Conservation (phyloP, 2,329 filamentous ascomycete genomes). For the Sporothrix luriei region DNA sequence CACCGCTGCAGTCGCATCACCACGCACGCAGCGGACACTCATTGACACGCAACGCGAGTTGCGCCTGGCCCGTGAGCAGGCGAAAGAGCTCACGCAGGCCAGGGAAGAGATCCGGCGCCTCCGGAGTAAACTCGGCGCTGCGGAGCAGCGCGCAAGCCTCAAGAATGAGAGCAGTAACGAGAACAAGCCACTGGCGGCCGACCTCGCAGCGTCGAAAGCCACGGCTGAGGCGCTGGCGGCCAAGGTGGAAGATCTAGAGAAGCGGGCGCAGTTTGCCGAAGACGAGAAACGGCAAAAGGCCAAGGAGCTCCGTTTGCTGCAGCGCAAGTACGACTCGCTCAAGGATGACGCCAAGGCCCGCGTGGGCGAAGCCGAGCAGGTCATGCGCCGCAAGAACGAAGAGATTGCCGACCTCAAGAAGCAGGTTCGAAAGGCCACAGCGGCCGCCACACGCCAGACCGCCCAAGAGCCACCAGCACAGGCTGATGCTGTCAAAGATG, state of each 20-base stretch:
- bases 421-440: constrained; percentile 36
- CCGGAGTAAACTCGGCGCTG: constrained; percentile 53
- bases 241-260: constrained; percentile 41
- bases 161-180: constrained; percentile 47
- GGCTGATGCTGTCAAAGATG: not conserved
- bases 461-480: not conserved
- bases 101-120: constrained; percentile 57
- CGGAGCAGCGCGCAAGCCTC: constrained; percentile 50
- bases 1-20: constrained; percentile 46
- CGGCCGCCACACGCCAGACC: not conserved
- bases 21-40: constrained; percentile 55
- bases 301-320: constrained; percentile 55
- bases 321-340: constrained; percentile 53
- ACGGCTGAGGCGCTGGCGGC: constrained; percentile 39
- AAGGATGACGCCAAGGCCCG: constrained; percentile 57
- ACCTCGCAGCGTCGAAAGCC: constrained; percentile 39
- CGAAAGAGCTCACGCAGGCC: constrained; percentile 55
- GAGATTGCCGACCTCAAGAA: constrained; percentile 61
- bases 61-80: constrained; percentile 56
- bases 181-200: constrained; percentile 42
- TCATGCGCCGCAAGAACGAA: constrained; percentile 59
- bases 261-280: constrained; percentile 41
- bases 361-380: constrained; percentile 58
- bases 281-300: constrained; percentile 48
- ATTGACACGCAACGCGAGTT: constrained; percentile 59